Base-by-base conservation (phyloP, 2,329 filamentous ascomycete genomes). In the Fusarium udum region DNA sequence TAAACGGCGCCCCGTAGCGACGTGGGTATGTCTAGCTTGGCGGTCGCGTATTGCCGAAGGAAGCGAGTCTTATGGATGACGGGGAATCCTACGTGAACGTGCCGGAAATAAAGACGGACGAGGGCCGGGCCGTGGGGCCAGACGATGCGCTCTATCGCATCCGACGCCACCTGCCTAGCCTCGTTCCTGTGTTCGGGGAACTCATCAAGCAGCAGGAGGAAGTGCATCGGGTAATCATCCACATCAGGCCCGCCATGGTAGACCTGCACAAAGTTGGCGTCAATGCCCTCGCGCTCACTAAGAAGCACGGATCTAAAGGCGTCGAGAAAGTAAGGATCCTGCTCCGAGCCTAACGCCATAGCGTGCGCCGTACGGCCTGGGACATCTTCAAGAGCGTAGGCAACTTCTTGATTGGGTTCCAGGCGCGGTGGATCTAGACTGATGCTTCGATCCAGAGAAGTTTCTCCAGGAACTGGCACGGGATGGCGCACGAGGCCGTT, bases 221-320 rank as follows among this genome's bases (percentile, higher is more conserved):
- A 87, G 72, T 87, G 85, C 16, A 85, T 79, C 0, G 85, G 85
- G 12, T 83, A 81, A 28, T 81, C 80, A 37, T 83, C 80, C 18
- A 75, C 67, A 37, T 78, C 69, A 6, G 77, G 59, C 53, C 81
- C 76, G 15, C 84, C 84, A 20, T 79, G 72, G 42, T 82, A 80
- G 2, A 85, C 83, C 58, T 85, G 84, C 26, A 84, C 78, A 53
- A 86, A 82, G 55, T 85, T 84, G 66, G 83, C 84, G 64, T 85
- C 84, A 13, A 86, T 79, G 32, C 83, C 83, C 24, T 82, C 80
- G n/a, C 83, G 82, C 53, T 82, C 81, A 48, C 85, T 85, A 49
- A 86, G 77, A 34, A 87, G 82, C 24, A 84, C 81, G 40, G 85
- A 86, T 24, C 85, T 79, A 61, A 87, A 86, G 16, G 84, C 85